Percentiles rank a stretch among this genome's conserved stretches.
Evolutionary conservation across 2,329 filamentous ascomycete genomes (phyloP).

Genomic region (Seiridium cupressi): DNA sequence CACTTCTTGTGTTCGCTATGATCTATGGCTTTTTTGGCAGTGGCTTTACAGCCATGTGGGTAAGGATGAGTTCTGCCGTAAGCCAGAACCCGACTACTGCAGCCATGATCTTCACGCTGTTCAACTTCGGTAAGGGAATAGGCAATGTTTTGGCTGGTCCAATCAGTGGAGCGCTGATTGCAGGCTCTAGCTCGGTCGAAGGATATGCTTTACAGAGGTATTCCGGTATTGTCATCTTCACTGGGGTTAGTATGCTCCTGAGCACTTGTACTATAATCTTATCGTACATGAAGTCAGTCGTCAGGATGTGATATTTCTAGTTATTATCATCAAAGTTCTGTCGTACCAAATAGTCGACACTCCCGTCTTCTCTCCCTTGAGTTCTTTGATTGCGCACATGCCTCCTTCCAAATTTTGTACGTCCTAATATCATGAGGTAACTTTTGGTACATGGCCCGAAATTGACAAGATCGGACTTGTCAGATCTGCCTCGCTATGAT

Average conservation of each 20-base stretch:
- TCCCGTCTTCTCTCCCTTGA: no score
- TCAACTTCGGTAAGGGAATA: slow-evolving; percentile 16
- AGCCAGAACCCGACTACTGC: slow-evolving; percentile 12
- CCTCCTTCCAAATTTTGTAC: no score
- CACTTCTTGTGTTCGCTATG: slow-evolving; percentile 47
- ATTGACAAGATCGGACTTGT: no score
- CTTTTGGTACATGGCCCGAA: no score
- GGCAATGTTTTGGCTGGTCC: slow-evolving; percentile 16
- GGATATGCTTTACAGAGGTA: slow-evolving; percentile 9
- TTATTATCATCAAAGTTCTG: no score
- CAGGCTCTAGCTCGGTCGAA: slow-evolving; percentile 9
- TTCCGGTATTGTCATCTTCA: slow-evolving; percentile 14
- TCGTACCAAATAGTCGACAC: no score
- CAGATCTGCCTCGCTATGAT: no score
- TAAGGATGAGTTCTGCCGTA: slow-evolving; percentile 22
- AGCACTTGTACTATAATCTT: slow-evolving; percentile 12
- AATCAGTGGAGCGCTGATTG: slow-evolving; percentile 14
- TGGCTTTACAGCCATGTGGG: slow-evolving; percentile 49
- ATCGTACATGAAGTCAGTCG: slow-evolving; percentile 6
- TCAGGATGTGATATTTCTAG: no score
- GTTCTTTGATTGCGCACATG: no score
- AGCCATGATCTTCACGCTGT: slow-evolving; percentile 13
- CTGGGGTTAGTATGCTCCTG: slow-evolving; percentile 15
- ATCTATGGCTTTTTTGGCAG: slow-evolving; percentile 56
- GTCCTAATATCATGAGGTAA: no score